Evolutionary conservation across 78 protist genomes (phyloP), one percentile per base, ranked within the genome.

Genomic region (Dictyostelium firmibasis): DNA sequence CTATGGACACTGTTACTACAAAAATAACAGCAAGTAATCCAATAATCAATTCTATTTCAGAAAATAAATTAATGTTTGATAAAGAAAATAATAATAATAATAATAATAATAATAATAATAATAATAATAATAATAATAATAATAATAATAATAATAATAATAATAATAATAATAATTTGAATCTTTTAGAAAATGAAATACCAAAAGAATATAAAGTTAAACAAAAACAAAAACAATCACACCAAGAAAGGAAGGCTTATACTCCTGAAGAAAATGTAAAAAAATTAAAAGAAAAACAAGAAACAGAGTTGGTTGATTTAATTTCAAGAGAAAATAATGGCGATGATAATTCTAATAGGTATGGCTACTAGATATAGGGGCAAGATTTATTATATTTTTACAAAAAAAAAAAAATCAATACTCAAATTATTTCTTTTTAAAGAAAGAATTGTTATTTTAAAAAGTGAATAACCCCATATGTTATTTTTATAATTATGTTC

Each of bases 231-330:
- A 27, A 9, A 25, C 57, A 3, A 29, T 6, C 23, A 18, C 57
- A 27, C n/a, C n/a, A n/a, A 14, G 29, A 1, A 81, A 79, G 44
- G 29, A 64, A 64, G 62, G 62, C 4, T 50, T 50, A 16, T 16
- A 50, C 62, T 18, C 62, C 62, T 2, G n/a, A 50, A 50, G 62
- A 50, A 25, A 64, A 64, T n/a, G 25, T 64, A 25, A 64, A 64
- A 64, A 60, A 47, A 44, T 18, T 81, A 35, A 78, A 89, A 69
- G 74, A 78, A 50, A 78, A 89, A 69, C 87, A 89, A 81, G 94
- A 89, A 47, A 3, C 14, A 18, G 94, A 89, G 25, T 62, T 62
- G 25, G 82, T 81, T 4, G 86, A 89, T 81, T 31, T 89, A 25
- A 81, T 81, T 4, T 72, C 60, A 76, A 29, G 84, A 43, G 94